Evolutionary conservation across 352 stramenopile species (phyloP).

Genomic region (Phytophthora uliginosa): DNA sequence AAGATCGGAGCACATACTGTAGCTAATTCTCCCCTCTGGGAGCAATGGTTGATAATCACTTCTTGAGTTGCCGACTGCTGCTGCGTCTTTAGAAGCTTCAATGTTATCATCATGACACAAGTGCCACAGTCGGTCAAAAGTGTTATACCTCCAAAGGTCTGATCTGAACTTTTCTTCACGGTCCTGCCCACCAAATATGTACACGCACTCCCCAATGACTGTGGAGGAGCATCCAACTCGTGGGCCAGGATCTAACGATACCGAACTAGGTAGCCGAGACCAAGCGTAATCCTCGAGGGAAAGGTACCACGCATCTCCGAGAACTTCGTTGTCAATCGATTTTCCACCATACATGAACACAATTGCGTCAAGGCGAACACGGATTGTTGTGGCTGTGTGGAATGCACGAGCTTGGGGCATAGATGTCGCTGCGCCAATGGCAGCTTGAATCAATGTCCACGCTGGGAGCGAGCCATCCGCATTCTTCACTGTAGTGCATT

Average conservation of each 20-base stretch:
- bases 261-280: conserved; percentile 76
- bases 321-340: conserved; percentile 73
- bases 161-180: conserved; percentile 82
- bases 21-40: conserved; percentile 65
- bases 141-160: conserved; percentile 90
- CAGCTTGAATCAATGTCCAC: conserved; percentile 83
- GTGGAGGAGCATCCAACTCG: conserved; percentile 70
- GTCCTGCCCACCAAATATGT: conserved; percentile 85
- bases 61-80: conserved; percentile 9
- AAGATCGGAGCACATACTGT: conserved; percentile 83
- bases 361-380: conserved; percentile 78
- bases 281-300: conserved; percentile 86
- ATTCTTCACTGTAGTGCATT: conserved; percentile 65
- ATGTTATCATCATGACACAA: conserved; percentile 89
- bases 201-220: conserved; percentile 88
- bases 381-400: conserved; percentile 74
- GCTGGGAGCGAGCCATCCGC: conserved; percentile 73
- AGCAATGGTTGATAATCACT: conserved; percentile 58
- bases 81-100: conserved; percentile 33
- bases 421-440: conserved; percentile 69
- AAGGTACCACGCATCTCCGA: conserved; percentile 87
- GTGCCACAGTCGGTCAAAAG: conserved; percentile 90
- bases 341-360: conserved; percentile 89
- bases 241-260: conserved; percentile 82
- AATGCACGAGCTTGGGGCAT: conserved; percentile 75